Evolutionary conservation across 495 filamentous ascomycete species (phyloP), one percentile per base, ranked within the genome.

Genomic region (Cercophora scortea): DNA sequence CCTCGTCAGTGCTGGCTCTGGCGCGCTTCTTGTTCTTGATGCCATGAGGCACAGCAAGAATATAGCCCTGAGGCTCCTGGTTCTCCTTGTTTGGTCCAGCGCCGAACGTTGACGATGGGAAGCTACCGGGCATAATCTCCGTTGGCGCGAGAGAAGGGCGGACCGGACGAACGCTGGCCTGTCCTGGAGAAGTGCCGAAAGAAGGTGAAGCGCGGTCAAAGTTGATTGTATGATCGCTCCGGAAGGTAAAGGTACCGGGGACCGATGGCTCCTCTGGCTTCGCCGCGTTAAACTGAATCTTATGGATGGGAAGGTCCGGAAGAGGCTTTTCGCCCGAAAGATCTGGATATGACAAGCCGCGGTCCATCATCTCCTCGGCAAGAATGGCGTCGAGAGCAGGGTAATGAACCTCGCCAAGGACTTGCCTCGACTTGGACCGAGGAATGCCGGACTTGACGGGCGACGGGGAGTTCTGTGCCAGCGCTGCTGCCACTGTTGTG

Each of bases 21-120:
- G 77, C 77, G 43, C 85, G 76, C 71, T 89, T 89, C 73, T 90
- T 88, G 69, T 86, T 88, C 4, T 68, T 61, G 61, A 90, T 81
- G 34, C 87, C 86, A 59, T 89, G 85, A 6, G 84, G 76, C 34
- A 87, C 71, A 12, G 59, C 45, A 15, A 65, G 39, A 41, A 58
- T 53, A 13, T 54, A 52, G 17, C 49, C 50, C 0, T 44, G 54
- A 6, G 74, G 72, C 17, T 65, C 70, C 43, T 68, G 58, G 41
- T 76, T 77, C 57, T 79, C 75, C 61, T 79, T 79, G 62, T 78
- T 73, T 0, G 67, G 47, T 50, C 52, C 56, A 0, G 60, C 39
- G 50, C 60, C 42, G 42, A 13, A 25, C 34, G 50, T 34, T 19
- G 60, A 51, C 12, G 38, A 32, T 13, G 76, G 76, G 55, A 78